Percentiles rank a stretch among this genome's conserved stretches.
Conservation (phyloP, 306 rosid species). For the Inga leiocalycina region DNA sequence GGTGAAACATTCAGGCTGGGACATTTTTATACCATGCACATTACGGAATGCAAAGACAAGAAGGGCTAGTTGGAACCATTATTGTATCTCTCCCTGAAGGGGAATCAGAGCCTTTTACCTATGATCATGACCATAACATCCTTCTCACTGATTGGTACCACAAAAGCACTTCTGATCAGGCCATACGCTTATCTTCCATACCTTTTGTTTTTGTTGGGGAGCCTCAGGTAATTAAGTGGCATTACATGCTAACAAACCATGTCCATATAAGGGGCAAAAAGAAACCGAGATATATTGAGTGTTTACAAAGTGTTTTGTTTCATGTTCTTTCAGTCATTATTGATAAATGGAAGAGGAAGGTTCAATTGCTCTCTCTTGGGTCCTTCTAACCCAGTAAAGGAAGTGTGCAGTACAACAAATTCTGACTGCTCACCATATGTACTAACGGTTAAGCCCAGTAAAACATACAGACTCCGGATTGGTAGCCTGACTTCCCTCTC, state of each 20-base stretch:
- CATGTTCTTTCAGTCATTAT: constrained; percentile 46
- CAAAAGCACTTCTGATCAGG: constrained; percentile 39
- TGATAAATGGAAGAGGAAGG: constrained; percentile 61
- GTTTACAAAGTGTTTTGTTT: background rate
- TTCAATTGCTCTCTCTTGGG: constrained; percentile 51
- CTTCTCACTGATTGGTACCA: constrained; percentile 67
- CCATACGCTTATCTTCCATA: constrained; percentile 43
- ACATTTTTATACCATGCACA: constrained; percentile 65
- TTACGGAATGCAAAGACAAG: constrained; percentile 64
- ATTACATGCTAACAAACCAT: background rate
- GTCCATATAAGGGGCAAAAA: background rate
- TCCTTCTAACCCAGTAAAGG: constrained; percentile 26
- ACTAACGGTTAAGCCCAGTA: constrained; percentile 41
- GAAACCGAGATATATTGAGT: background rate
- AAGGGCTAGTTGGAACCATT: constrained; percentile 52
- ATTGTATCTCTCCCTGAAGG: constrained; percentile 51
- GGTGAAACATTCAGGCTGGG: constrained; percentile 44
- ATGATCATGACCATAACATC: constrained; percentile 52
- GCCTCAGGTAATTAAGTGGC: constrained; percentile 48
- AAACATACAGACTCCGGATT: constrained; percentile 50
- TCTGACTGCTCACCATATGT: constrained; percentile 51
- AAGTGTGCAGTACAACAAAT: constrained; percentile 40
- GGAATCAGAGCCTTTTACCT: constrained; percentile 51
- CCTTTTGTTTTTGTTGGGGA: constrained; percentile 43
- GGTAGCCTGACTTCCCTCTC: constrained; percentile 56